Base-by-base conservation (phyloP, 208 protist genomes). In the Trypanosomatidae sp. region DNA sequence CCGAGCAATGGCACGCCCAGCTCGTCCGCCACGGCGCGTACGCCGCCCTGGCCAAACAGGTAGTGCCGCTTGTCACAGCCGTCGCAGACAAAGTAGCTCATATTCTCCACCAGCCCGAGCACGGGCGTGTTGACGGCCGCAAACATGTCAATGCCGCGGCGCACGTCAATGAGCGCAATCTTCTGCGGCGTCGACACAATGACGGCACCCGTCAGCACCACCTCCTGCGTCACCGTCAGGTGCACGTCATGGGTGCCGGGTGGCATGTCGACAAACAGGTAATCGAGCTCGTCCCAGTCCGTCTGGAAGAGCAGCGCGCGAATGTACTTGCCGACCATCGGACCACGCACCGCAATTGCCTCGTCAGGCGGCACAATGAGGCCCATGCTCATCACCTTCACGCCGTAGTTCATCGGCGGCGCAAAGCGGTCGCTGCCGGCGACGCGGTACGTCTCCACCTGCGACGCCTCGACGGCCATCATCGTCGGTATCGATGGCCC, bases 51-150 rank as follows among this genome's bases (percentile, higher is more conserved):
- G 53, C 94, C 92, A 61, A 98, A 98, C 20, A 98, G 64, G 73
- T 96, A 67, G 58, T 90, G 77, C 37, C 61, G 59, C 48, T 84
- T 68, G 11, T 58, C 51, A 56, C 96, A 98, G 19, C 80, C 59
- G 35, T 74, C 70, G 68, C 96, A 98, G n/a, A 71, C n/a, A 56
- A 97, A 97, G 70, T 96, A 86, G 56, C 82, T 96, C 96, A 98
- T 98, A 70, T 98, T 98, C 71, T 98, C 93, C 27, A 98, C 84
- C 1, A 98, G 53, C 3, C 96, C 96, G 15, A 98, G 55, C 49
- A 96, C 82, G 8, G 96, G 96, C 3, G 94, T 80, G 50, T 97
- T 88, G 6, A 97, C 92, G 7, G 94, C 84, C 28, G 90, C 71
- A 53, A 98, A 98, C 93, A 98, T 97, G 48, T 96, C 78, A 33